Conservation (phyloP, 371 early-diverging fungal species). For the Thermomucor indicae-seudaticae region DNA sequence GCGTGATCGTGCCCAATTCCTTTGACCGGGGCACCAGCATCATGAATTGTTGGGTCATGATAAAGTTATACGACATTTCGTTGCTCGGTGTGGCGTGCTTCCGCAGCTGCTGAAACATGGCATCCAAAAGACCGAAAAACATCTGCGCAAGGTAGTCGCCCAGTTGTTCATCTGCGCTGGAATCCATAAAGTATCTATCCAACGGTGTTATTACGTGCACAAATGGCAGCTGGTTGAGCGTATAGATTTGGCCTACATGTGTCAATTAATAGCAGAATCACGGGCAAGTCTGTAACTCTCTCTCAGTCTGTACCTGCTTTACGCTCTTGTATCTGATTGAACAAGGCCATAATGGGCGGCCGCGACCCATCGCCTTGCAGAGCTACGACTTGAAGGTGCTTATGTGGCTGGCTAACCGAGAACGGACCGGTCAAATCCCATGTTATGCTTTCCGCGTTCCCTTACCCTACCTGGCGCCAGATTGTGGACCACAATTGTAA, state of each 20-base stretch:
- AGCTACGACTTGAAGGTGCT: slow-evolving; percentile 72
- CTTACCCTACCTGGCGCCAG: slow-evolving; percentile 63
- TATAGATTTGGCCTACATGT: slow-evolving; percentile 37
- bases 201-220: slow-evolving; percentile 41
- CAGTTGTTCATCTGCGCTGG: slow-evolving; percentile 15
- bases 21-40: slow-evolving; percentile 64
- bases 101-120: slow-evolving; percentile 48
- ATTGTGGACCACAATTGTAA: slow-evolving; percentile 69
- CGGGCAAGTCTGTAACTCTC: not conserved
- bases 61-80: slow-evolving; percentile 56
- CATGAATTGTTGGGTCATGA: slow-evolving; percentile 70
- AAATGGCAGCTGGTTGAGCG: slow-evolving; percentile 36
- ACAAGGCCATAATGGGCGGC: slow-evolving; percentile 49
- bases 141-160: slow-evolving; percentile 42
- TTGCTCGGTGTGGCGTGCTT: slow-evolving; percentile 16
- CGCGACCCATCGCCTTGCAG: slow-evolving; percentile 25
- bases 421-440: not conserved
- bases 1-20: slow-evolving; percentile 25
- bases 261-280: not conserved
- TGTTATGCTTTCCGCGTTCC: not conserved
- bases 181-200: slow-evolving; percentile 26
- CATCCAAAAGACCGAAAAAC: slow-evolving; percentile 46
- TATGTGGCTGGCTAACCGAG: slow-evolving; percentile 55
- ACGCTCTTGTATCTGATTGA: slow-evolving; percentile 38
- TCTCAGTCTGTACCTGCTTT: slow-evolving; percentile 28